These are phyloP conservation scores for Hirschioporus abietinus DNA, from an alignment of 768 basidiomycete species.

Conservation along the genomic window DNA sequence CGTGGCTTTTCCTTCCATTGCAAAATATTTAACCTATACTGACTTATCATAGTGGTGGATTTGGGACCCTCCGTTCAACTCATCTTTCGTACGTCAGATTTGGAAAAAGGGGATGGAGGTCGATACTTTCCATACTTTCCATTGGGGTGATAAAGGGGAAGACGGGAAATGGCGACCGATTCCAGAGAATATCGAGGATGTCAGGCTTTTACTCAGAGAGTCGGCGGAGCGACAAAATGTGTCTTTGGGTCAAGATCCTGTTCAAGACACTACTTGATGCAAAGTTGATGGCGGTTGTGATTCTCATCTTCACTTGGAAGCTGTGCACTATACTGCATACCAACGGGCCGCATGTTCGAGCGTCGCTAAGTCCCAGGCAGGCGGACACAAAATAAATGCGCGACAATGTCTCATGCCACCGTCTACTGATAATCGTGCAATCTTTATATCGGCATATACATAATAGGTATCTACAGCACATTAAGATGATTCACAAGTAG, in stretches of 20 bases:
- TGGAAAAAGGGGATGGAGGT: conserved; percentile 44
- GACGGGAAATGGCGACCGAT: conserved; percentile 32
- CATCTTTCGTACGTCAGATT: conserved; percentile 39
- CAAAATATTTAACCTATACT: background rate
- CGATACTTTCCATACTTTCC: conserved; percentile 47
- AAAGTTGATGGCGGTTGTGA: background rate
- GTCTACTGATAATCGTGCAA: no score
- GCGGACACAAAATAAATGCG: no score
- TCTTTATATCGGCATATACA: no score
- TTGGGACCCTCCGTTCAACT: conserved; percentile 39
- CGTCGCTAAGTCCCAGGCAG: no score
- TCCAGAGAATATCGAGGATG: conserved; percentile 30
- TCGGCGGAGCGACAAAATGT: conserved; percentile 32
- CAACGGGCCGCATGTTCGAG: no score
- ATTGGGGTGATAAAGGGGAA: conserved; percentile 37
- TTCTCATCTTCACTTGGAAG: background rate
- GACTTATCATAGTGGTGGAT: conserved; percentile 38
- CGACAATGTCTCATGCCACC: no score
- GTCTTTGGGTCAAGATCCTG: background rate
- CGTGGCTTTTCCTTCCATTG: conserved; percentile 13
- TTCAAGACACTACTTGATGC: background rate
- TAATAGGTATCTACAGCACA: no score
- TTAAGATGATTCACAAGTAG: no score
- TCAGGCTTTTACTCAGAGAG: conserved; percentile 30
- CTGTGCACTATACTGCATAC: no score